Evolutionary conservation across 2,329 filamentous ascomycete genomes (phyloP).

Genomic region (Beauveria scarabaeidicola): DNA sequence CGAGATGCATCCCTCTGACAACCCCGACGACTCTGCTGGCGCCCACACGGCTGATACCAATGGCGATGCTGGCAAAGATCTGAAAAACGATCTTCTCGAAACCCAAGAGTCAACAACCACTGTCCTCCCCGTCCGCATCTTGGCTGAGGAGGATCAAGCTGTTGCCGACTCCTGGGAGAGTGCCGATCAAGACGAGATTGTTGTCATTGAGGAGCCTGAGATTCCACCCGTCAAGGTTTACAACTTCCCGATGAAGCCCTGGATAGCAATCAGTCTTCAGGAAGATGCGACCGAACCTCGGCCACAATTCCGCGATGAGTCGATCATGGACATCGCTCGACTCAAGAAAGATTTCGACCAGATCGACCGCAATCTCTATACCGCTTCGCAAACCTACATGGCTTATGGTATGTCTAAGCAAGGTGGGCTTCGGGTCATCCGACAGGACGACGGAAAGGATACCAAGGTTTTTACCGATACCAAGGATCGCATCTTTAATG

Average conservation of each 20-base stretch:
- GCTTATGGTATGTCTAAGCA: constrained; percentile 91
- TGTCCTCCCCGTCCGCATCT: constrained; percentile 40
- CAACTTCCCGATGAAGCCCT: constrained; percentile 95
- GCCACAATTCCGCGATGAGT: constrained; percentile 63
- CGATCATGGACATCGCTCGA: constrained; percentile 84
- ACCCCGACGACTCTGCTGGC: constrained; percentile 21
- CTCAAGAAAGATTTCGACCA: constrained; percentile 98
- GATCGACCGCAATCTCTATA: constrained; percentile 85
- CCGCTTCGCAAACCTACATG: constrained; percentile 85
- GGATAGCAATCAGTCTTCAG: constrained; percentile 77
- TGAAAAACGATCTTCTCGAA: constrained; percentile 32
- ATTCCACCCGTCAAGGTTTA: constrained; percentile 66
- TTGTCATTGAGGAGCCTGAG: constrained; percentile 58
- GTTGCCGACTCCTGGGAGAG: constrained; percentile 90
- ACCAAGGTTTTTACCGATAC: constrained; percentile 87
- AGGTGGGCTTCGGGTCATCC: constrained; percentile 84
- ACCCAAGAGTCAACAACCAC: constrained; percentile 17
- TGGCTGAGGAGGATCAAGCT: constrained; percentile 46
- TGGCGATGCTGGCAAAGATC: constrained; percentile 42
- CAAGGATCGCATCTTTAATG: constrained; percentile 90
- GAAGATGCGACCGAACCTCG: constrained; percentile 46
- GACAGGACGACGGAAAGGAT: constrained; percentile 87
- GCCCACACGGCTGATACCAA: constrained; percentile 39
- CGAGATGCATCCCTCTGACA: constrained; percentile 14
- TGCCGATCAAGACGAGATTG: constrained; percentile 62